These are phyloP conservation scores for Candida endomychidarum DNA, from an alignment of 805 yeast species.

Conservation along the genomic window DNA sequence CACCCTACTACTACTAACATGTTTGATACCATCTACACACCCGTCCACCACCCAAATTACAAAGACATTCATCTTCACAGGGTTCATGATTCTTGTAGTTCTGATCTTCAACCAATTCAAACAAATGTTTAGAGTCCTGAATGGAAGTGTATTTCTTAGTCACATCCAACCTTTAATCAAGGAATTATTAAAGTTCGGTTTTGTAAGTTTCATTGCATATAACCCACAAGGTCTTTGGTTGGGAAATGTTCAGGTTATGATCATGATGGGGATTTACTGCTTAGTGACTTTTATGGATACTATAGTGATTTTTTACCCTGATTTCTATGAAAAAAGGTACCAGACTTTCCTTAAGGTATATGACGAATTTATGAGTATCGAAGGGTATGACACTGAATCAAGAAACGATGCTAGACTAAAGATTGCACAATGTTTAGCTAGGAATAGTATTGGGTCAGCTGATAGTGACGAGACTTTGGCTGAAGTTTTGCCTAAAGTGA, in stretches of 20 bases:
- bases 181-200: constrained; percentile 11
- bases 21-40: not conserved
- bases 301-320: constrained; percentile 10
- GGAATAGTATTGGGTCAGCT: constrained; percentile 5
- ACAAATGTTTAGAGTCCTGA: constrained; percentile 10
- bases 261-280: constrained; percentile 9
- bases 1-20: not conserved
- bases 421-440: constrained; percentile 9
- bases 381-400: constrained; percentile 11
- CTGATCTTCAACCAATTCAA: constrained; percentile 12
- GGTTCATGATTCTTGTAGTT: constrained; percentile 8
- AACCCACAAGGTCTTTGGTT: constrained; percentile 5
- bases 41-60: constrained; percentile 5
- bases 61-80: constrained; percentile 11
- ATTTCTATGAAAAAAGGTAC: constrained; percentile 8
- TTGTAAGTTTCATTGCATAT: constrained; percentile 13
- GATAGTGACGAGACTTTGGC: constrained; percentile 9
- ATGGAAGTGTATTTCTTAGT: constrained; percentile 7
- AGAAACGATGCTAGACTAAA: constrained; percentile 9
- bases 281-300: constrained; percentile 2
- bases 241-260: constrained; percentile 6
- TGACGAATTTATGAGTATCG: constrained; percentile 12
- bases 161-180: constrained; percentile 14
- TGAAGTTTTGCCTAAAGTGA: constrained; percentile 13
- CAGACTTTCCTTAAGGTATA: constrained; percentile 11